Conservation (phyloP, 441 rosid species). For the Pelargonium australe region DNA sequence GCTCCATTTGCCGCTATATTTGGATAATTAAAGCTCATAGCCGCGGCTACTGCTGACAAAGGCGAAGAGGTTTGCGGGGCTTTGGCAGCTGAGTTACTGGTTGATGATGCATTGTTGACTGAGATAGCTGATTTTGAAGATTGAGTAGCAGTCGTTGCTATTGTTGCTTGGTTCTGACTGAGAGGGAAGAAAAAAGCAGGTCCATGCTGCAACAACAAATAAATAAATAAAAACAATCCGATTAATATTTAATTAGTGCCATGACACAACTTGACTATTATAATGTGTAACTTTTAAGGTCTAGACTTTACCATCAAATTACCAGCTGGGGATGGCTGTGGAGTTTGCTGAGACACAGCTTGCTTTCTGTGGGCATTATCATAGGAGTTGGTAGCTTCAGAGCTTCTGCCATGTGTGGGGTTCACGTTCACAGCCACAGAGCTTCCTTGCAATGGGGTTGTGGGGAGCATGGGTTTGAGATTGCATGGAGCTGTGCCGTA, state of each 20-base stretch:
- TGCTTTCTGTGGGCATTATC: slow-evolving; percentile 28
- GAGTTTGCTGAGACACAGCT: slow-evolving; percentile 21
- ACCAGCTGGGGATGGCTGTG: slow-evolving; percentile 28
- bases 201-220: slow-evolving; percentile 27
- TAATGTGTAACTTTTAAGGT: neutral
- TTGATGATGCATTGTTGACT: slow-evolving; percentile 24
- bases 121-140: slow-evolving; percentile 28
- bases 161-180: slow-evolving; percentile 27
- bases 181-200: slow-evolving; percentile 35
- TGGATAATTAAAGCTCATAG: slow-evolving; percentile 35
- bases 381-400: neutral
- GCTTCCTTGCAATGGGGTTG: slow-evolving; percentile 10
- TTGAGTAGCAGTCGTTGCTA: slow-evolving; percentile 19
- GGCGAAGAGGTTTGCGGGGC: slow-evolving; percentile 16
- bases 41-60: slow-evolving; percentile 8
- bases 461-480: slow-evolving; percentile 12
- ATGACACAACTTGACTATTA: neutral
- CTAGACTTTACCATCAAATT: slow-evolving; percentile 31
- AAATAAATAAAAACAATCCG: neutral
- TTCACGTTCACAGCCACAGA: slow-evolving; percentile 12
- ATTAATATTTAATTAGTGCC: neutral
- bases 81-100: slow-evolving; percentile 26
- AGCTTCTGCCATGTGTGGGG: slow-evolving; percentile 29
- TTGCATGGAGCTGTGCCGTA: slow-evolving; percentile 9
- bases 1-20: neutral